Evolutionary conservation across 805 yeast species (phyloP), one percentile per base, ranked within the genome.

Genomic region (Metschnikowia drakensbergensis): DNA sequence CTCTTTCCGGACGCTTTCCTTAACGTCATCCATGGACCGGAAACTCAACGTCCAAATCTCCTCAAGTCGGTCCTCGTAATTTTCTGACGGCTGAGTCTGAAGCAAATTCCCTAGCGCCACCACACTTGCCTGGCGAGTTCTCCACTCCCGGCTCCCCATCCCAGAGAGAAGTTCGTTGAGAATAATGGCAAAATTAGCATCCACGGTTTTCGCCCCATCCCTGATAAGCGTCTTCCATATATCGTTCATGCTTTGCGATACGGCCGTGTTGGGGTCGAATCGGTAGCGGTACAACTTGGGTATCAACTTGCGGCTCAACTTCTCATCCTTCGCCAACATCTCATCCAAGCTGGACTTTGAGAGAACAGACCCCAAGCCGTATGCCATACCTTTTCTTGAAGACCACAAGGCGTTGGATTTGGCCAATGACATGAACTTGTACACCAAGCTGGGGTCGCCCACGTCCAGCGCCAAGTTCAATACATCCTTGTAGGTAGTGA

Each of bases 391-490:
- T 55, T 87, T 88, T 62, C 96, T 75, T 0, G 97, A 87, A 0
- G 95, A 80, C 99, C 99, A 92, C 22, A 91, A 67, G 0, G 94
- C 83, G 0, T 96, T 88, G 45, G 84, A 84, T 53, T 88, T 84
- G 0, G 97, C 96, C 48, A 92, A 69, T 0, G 96, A 83, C 97
- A 92, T 89, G 63, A 92, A 92, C 61, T 89, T 88, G 67, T 92
- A 92, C 4, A 92, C 97, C 54, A 92, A 76, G 55, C 94, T 80
- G 10, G 98, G 96, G 65, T 92, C 97, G 28, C 98, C 98, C 7
- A 90, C 95, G 61, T 92, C 99, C 1, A 94, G 82, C 0, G 99
- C 97, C 43, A 92, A 72, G 58, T 74, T 87, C 57, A 92, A 72
- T 29, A 92, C 88, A 65, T 92, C 99, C 58, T 86, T 88, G 63